Percentiles rank a stretch among this genome's conserved stretches.
phyloP scores from a whole-genome alignment of 2,329 filamentous ascomycete genomes.

The Paramyrothecium sp. region DNA sequence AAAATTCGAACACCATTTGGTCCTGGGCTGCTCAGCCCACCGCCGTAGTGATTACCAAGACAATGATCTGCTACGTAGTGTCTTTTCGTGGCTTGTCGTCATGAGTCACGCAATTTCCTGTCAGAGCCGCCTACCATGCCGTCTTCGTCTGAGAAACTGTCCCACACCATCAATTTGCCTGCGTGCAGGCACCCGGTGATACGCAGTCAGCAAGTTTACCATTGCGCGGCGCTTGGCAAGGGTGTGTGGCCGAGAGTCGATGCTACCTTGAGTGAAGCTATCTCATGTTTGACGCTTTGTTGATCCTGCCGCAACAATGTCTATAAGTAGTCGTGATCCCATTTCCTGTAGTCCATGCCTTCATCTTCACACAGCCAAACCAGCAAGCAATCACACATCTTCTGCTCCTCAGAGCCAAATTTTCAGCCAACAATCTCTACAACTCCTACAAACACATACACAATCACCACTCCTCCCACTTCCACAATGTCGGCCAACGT shows the following conservation, averaged over 20 bases:
- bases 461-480: neutral
- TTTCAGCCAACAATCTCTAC: too few relatives aligned
- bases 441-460: neutral
- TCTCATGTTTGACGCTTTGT: neutral
- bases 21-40: conserved; percentile 8
- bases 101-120: conserved; percentile 20
- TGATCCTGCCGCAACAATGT: neutral
- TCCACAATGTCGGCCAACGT: neutral
- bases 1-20: too few relatives aligned
- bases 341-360: neutral
- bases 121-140: too few relatives aligned
- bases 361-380: neutral
- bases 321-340: neutral
- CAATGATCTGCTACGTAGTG: conserved; percentile 2
- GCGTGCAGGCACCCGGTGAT: neutral
- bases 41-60: neutral
- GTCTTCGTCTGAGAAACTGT: too few relatives aligned
- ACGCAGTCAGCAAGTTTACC: neutral
- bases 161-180: neutral
- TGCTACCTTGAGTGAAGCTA: neutral
- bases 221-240: conserved; percentile 2
- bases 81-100: conserved; percentile 16
- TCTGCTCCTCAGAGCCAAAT: too few relatives aligned
- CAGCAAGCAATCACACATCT: neutral
- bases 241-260: neutral